Evolutionary conservation across 2,329 filamentous ascomycete genomes (phyloP), one percentile per base, ranked within the genome.

Genomic region (Verticillium nonalfalfae): DNA sequence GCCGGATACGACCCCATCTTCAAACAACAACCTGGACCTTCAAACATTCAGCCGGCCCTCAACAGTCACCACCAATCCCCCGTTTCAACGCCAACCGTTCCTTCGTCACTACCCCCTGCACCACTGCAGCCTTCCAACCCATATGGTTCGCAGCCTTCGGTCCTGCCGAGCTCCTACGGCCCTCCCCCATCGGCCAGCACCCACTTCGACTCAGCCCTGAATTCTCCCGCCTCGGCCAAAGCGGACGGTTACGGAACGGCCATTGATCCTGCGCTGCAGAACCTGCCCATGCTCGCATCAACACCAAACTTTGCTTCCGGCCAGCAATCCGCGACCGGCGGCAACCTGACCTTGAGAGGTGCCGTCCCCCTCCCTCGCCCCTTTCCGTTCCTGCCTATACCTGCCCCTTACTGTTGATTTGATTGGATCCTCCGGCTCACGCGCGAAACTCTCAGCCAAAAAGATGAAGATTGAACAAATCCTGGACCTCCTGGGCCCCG

Each of bases 1-100:
- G 74, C 93, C 57, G 91, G 91, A 60, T 95, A 95, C 84, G 91
- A 95, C 71, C 90, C 91, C 40, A 91, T 94, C 70, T 95, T 94
- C 79, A 91, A 92, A 76, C 85, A 85, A 67, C 85, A 88, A 65
- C 86, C 89, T 69, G 85, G 87, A 59, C 89, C 89, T 35, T 83
- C 89, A 57, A 84, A 87, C 65, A 89, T 92, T 65, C 90, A 94
- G 73, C 85, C 89, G 21, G 86, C 87, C 13, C 85, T 87, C 60
- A 85, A 83, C 68, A 75, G 70, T 59, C 75, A 72, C 66, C 72
- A 57, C 56, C 35, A 45, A n/a, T 45, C 56, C 21, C 58, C 72
- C 7, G 69, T 72, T 35, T 67, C 71, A 54, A 70, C 68, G 56
- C 72, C 69, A 65, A 72, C 72, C 14, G 66, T 73, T 11, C 70